Evolutionary conservation across 1,284 basidiomycete genomes (phyloP).

Genomic region (Trichosporon asahii): DNA sequence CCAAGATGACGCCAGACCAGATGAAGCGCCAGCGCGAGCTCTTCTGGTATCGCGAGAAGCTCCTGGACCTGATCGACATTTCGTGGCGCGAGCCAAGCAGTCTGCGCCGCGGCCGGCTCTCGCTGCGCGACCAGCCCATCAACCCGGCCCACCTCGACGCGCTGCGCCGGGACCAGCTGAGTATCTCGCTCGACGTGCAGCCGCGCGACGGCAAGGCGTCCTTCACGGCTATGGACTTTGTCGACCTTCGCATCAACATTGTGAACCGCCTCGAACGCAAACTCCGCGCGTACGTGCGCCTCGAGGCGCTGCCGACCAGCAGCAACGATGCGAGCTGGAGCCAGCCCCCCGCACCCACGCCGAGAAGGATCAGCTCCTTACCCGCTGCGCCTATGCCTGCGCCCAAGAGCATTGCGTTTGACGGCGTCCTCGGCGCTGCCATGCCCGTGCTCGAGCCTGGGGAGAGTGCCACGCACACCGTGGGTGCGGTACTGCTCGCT

Average conservation of each 20-base stretch:
- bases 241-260: constrained; percentile 54
- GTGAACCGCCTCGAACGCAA: constrained; percentile 57
- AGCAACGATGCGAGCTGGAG: constrained; percentile 34
- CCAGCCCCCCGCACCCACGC: constrained; percentile 21
- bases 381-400: constrained; percentile 53
- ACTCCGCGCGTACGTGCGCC: constrained; percentile 33
- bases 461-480: constrained; percentile 58
- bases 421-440: constrained; percentile 63
- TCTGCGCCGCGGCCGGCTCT: constrained; percentile 67
- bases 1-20: constrained; percentile 61
- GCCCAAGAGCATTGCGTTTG: constrained; percentile 64
- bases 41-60: constrained; percentile 90
- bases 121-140: constrained; percentile 73
- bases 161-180: constrained; percentile 64
- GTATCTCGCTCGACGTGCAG: constrained; percentile 52
- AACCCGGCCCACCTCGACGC: constrained; percentile 70
- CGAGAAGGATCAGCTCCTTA: constrained; percentile 19
- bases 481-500: constrained; percentile 70
- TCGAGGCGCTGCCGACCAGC: constrained; percentile 42
- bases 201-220: constrained; percentile 53
- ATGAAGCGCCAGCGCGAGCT: constrained; percentile 65
- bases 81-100: constrained; percentile 84
- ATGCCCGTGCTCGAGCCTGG: constrained; percentile 60
- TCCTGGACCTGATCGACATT: constrained; percentile 66
- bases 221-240: constrained; percentile 58